phyloP scores from a whole-genome alignment of 164 flowering plant species.

The Vitis labrusca region DNA sequence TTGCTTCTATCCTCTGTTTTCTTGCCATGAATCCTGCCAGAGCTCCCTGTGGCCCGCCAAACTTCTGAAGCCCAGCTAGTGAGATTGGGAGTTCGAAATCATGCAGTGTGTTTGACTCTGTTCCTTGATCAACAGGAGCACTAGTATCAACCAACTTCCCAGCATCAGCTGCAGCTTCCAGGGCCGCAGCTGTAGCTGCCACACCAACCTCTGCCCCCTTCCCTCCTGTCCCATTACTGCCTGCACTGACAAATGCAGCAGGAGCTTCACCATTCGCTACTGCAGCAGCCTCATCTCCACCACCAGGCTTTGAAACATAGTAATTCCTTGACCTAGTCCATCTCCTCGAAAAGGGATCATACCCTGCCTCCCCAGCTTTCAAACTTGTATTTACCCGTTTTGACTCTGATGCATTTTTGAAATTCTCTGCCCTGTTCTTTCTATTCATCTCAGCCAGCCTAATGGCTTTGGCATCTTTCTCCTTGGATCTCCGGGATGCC shows the following conservation, averaged over 20 bases:
- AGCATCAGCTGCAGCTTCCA: slow-evolving; percentile 91
- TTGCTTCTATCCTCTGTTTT: slow-evolving; percentile 87
- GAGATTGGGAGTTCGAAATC: slow-evolving; percentile 85
- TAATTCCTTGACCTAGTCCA: slow-evolving; percentile 92
- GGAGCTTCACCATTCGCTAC: slow-evolving; percentile 26
- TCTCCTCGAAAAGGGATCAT: slow-evolving; percentile 95
- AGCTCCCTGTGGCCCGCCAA: slow-evolving; percentile 81
- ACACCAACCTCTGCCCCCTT: slow-evolving; percentile 30
- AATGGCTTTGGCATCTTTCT: slow-evolving; percentile 66
- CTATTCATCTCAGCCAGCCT: slow-evolving; percentile 89
- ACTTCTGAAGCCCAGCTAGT: slow-evolving; percentile 60
- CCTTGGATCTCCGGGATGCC: slow-evolving; percentile 49
- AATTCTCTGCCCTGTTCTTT: slow-evolving; percentile 84
- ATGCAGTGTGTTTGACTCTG: slow-evolving; percentile 68
- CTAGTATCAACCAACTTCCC: slow-evolving; percentile 92
- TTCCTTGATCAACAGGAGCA: slow-evolving; percentile 93
- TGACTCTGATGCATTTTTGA: slow-evolving; percentile 80
- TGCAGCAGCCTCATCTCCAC: slow-evolving; percentile 27
- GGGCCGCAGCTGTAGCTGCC: slow-evolving; percentile 77
- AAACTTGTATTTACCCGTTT: slow-evolving; percentile 61
- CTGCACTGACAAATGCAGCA: slow-evolving; percentile 16
- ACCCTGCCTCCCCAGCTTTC: slow-evolving; percentile 93
- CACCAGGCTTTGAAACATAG: slow-evolving; percentile 50
- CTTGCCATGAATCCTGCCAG: slow-evolving; percentile 80
- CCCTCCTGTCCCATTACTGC: slow-evolving; percentile 11